Conservation (phyloP, 768 basidiomycete genomes). For the Lentinula boryana region DNA sequence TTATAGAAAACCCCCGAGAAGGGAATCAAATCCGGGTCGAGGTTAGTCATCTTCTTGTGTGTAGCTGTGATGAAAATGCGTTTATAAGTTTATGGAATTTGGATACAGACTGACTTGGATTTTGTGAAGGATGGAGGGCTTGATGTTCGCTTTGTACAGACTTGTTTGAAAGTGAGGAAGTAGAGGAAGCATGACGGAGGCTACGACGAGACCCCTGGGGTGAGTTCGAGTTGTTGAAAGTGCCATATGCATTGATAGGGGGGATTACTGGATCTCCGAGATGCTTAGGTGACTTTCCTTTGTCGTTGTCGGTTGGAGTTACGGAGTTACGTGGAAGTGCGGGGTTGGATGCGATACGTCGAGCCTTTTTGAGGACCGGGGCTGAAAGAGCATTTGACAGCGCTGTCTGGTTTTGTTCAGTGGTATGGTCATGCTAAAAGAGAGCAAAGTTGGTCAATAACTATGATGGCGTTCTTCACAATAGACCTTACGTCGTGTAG, state of each 20-base stretch:
- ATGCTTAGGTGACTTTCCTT: not conserved
- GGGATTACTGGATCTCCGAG: not conserved
- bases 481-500: conserved; percentile 39
- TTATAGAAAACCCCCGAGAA: conserved; percentile 15
- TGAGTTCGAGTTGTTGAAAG: not conserved
- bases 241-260: conserved; percentile 7
- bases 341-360: conserved; percentile 9
- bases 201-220: not conserved
- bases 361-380: not conserved
- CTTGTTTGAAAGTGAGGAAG: not conserved
- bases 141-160: conserved; percentile 4
- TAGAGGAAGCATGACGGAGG: not conserved
- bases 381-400: not conserved
- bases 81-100: not conserved
- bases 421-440: conserved; percentile 7
- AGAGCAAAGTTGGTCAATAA: not conserved
- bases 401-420: conserved; percentile 4
- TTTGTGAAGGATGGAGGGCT: conserved; percentile 6
- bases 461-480: no score
- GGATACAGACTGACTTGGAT: not conserved
- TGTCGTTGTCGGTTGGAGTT: not conserved
- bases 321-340: not conserved
- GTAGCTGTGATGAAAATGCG: not conserved
- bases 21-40: conserved; percentile 20
- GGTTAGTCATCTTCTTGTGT: conserved; percentile 9